Conservation (phyloP, 1,139 yeast genomes). For the Suhomyces choctaworum region DNA sequence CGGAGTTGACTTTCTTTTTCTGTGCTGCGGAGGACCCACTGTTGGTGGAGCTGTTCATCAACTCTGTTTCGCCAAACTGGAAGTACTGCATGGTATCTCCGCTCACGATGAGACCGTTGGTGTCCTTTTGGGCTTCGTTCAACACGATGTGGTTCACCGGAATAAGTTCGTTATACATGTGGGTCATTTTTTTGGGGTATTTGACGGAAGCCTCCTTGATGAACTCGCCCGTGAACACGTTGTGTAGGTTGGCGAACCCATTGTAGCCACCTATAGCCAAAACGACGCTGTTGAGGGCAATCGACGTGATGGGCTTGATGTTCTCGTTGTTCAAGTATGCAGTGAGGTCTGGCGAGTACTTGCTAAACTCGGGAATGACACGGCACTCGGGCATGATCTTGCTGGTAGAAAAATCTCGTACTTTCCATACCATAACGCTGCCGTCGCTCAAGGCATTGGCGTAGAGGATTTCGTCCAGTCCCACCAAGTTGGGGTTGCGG, state of each 20-base stretch:
- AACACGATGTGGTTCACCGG: constrained; percentile 48
- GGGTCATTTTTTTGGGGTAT: constrained; percentile 42
- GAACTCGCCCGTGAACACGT: constrained; percentile 59
- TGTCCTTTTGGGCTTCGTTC: constrained; percentile 41
- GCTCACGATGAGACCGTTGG: constrained; percentile 56
- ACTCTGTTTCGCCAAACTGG: constrained; percentile 49
- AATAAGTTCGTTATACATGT: constrained; percentile 22
- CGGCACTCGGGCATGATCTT: constrained; percentile 23
- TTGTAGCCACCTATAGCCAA: constrained; percentile 62
- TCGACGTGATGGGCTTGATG: constrained; percentile 22
- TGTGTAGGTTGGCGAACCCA: constrained; percentile 63
- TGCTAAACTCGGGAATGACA: constrained; percentile 22
- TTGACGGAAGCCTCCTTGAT: constrained; percentile 50
- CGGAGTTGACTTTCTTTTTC: constrained; percentile 23
- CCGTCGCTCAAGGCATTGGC: constrained; percentile 44
- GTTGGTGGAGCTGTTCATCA: constrained; percentile 11
- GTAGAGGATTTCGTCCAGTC: constrained; percentile 54
- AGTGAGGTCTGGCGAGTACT: constrained; percentile 19
- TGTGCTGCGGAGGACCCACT: constrained; percentile 3
- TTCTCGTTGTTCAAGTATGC: constrained; percentile 6
- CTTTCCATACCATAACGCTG: constrained; percentile 42
- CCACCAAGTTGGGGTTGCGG: constrained; percentile 32
- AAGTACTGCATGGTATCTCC: constrained; percentile 64
- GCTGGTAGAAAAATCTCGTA: constrained; percentile 25
- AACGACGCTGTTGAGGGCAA: constrained; percentile 45